Evolutionary conservation across 177 flowering plant genomes (phyloP), one percentile per base, ranked within the genome.

Genomic region (Viscum album): DNA sequence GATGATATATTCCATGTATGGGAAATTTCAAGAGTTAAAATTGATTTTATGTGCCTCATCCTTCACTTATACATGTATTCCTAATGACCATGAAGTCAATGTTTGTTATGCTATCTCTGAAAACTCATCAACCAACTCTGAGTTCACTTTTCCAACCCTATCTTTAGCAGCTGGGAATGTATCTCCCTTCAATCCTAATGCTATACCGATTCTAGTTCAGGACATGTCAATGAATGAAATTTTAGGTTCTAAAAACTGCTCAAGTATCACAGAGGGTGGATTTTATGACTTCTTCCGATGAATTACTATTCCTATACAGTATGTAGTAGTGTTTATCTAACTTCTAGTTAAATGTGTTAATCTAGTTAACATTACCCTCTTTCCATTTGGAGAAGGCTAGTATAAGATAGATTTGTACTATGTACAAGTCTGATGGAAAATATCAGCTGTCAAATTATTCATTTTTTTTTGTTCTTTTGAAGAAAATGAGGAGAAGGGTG

Each of bases 1-100:
- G 91, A 84, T 89, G 90, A 79, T 87, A 71, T 78, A 77, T 72
- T 80, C 76, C 83, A 86, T 89, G 86, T 86, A 88, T 50, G 78
- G n/a, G 72, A 89, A 89, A 84, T 77, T 89, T 54, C 74, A 83
- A 62, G 89, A 87, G 83, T 82, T 89, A 81, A 85, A 87, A 79
- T 81, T 76, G 80, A 75, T 83, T 66, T 76, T 85, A 73, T 35
- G 72, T 72, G 67, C 83, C 61, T 71, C 85, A 41, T 76, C 83
- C 76, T 84, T 72, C 70, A 77, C 78, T 76, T 79, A 56, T 71
- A n/a, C 58, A 63, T 77, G 78, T 43, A 41, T 75, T 68, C 75
- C 64, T 69, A 74, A 72, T 70, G 81, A 81, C 58, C 77, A 77
- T 50, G 75, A 13, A 12, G 74, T 66, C 52, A 84, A 81, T 70